A percentile compares a stretch with the other conserved stretches of the same genome.
Evolutionary conservation across 257 asterid genomes (phyloP).

Genomic region (Knoxia roxburghii): DNA sequence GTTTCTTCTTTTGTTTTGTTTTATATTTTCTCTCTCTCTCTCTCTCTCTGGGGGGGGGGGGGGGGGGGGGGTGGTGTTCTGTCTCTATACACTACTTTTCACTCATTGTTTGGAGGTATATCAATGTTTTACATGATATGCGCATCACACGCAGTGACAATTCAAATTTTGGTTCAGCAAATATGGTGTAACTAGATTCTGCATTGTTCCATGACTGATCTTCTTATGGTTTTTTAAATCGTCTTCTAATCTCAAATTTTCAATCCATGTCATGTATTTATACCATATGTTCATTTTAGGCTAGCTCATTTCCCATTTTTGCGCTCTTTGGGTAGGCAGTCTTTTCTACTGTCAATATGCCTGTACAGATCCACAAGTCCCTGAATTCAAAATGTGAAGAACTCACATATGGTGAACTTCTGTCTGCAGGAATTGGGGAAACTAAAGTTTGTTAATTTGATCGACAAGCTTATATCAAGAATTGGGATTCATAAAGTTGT

Average conservation of each 20-base stretch:
- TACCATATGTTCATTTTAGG: not conserved
- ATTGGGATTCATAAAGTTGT: constrained; percentile 66
- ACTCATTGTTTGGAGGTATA: not conserved
- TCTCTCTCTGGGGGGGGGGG: too few species aligned
- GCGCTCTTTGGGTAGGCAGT: not conserved
- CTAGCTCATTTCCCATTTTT: not conserved
- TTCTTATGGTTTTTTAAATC: not conserved
- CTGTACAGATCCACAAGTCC: not conserved
- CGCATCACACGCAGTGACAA: not conserved
- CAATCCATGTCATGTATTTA: not conserved
- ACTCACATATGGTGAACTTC: constrained; percentile 12
- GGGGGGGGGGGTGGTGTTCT: too few species aligned
- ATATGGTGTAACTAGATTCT: not conserved
- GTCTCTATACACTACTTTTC: not conserved
- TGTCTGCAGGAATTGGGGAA: constrained; percentile 54
- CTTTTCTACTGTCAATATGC: not conserved
- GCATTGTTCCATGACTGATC: not conserved
- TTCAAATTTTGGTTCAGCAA: not conserved
- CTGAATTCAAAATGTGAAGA: constrained; percentile 2
- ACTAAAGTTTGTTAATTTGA: constrained; percentile 51
- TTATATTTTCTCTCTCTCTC: too few species aligned
- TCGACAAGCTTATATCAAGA: constrained; percentile 59
- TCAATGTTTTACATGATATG: not conserved
- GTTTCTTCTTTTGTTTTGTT: not conserved
- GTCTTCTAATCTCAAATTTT: not conserved